Evolutionary conservation across 208 protist species (phyloP).

Genomic region (Novymonas esmeraldas): DNA sequence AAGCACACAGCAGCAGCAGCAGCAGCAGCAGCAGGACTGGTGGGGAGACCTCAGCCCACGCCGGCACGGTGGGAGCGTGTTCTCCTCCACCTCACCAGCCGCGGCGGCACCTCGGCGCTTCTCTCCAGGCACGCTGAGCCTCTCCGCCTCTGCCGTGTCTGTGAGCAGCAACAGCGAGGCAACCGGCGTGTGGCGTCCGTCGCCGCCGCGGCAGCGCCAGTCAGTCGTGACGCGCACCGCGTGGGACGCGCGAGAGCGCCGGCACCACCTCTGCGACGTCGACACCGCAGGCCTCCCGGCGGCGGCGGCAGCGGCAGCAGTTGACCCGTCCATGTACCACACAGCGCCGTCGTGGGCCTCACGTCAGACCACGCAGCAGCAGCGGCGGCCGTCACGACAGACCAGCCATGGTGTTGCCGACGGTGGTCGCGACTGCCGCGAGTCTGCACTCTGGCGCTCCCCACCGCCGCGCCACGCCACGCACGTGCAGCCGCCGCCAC

Average conservation of each 20-base stretch:
- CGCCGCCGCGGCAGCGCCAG: neutral
- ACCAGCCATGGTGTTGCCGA: neutral
- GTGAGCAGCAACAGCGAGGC: slow-evolving; percentile 4
- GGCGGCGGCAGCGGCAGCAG: too few species aligned
- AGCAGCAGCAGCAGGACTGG: too few species aligned
- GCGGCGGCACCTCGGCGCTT: too few species aligned
- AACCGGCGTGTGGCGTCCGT: neutral
- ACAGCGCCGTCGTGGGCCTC: too few species aligned
- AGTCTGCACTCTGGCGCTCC: neutral
- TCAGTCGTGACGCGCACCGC: neutral
- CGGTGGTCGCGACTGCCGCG: neutral
- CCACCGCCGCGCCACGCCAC: neutral
- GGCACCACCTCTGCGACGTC: too few species aligned
- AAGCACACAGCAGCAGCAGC: too few species aligned
- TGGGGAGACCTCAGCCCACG: too few species aligned
- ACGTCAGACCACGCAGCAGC: too few species aligned
- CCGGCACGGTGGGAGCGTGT: too few species aligned
- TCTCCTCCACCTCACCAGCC: too few species aligned
- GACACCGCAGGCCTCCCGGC: too few species aligned
- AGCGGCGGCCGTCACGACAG: neutral
- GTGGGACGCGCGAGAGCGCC: neutral
- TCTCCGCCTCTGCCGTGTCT: slow-evolving; percentile 3
- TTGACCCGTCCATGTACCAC: too few species aligned
- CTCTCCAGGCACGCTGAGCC: neutral
- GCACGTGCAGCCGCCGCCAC: neutral